Evolutionary conservation across 495 filamentous ascomycete species (phyloP).

Genomic region (Neurospora sublineolata): DNA sequence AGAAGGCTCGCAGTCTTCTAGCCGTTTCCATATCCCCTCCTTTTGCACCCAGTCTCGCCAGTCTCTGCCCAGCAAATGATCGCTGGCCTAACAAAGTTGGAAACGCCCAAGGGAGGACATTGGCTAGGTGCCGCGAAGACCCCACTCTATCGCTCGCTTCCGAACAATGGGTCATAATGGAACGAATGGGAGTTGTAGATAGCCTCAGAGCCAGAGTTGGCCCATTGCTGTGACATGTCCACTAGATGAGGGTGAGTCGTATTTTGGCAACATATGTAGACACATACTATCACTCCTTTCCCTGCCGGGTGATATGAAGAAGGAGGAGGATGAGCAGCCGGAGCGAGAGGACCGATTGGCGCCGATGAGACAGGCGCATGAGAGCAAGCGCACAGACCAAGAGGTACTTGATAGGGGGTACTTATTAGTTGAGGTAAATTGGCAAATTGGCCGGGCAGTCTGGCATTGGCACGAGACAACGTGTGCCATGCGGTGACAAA

Average conservation of each 20-base stretch:
- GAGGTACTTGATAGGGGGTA: background rate
- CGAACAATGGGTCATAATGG: background rate
- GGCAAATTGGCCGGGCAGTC: background rate
- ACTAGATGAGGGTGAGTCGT: background rate
- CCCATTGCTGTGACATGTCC: background rate
- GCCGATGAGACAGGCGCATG: background rate
- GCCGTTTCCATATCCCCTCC: background rate
- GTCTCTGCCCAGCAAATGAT: background rate
- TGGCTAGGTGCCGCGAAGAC: background rate
- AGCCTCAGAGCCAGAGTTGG: background rate
- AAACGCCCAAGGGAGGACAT: background rate
- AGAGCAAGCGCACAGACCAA: background rate
- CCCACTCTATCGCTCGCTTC: background rate
- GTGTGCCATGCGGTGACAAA: constrained; percentile 1
- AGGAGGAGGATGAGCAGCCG: background rate
- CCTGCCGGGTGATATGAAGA: background rate
- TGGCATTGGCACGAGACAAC: constrained; percentile 2
- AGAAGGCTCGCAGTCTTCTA: background rate
- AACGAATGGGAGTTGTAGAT: background rate
- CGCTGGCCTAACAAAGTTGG: background rate
- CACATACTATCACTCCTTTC: background rate
- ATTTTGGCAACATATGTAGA: background rate
- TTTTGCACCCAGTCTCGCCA: background rate
- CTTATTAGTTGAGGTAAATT: background rate
- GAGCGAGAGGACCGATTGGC: background rate